A percentile compares a stretch with the other conserved stretches of the same genome.
Conservation (phyloP, 306 rosid species). For the Alnus rubra region DNA sequence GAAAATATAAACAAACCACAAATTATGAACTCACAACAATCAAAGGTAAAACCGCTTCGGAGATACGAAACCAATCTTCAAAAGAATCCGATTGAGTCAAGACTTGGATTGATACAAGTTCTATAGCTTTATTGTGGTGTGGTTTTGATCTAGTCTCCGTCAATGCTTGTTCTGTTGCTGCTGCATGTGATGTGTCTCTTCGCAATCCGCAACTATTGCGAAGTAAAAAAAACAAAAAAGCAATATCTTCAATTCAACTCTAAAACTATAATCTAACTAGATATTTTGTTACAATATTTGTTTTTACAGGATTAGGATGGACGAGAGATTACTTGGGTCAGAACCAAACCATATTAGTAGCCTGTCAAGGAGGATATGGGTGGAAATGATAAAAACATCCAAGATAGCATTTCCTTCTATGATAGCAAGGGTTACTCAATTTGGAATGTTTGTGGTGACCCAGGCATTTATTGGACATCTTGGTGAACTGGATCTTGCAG, state of each 20-base stretch:
- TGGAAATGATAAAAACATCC: conserved; percentile 46
- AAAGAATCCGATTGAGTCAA: no score
- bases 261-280: background rate
- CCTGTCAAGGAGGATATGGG: conserved; percentile 38
- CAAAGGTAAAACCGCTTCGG: no score
- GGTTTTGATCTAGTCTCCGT: no score
- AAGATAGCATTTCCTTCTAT: conserved; percentile 57
- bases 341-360: conserved; percentile 11
- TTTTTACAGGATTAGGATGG: background rate
- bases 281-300: background rate
- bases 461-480: conserved; percentile 63
- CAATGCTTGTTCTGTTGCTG: no score
- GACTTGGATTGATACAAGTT: no score
- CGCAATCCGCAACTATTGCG: no score
- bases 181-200: no score
- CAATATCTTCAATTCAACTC: background rate
- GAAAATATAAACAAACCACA: no score
- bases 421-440: conserved; percentile 46
- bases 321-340: conserved; percentile 14
- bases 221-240: no score
- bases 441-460: conserved; percentile 51
- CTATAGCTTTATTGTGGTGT: no score
- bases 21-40: no score
- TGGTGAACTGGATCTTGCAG: conserved; percentile 50
- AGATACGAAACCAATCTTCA: no score